phyloP scores from a whole-genome alignment of 495 filamentous ascomycete genomes.

The Astrocystis sublimbata region DNA sequence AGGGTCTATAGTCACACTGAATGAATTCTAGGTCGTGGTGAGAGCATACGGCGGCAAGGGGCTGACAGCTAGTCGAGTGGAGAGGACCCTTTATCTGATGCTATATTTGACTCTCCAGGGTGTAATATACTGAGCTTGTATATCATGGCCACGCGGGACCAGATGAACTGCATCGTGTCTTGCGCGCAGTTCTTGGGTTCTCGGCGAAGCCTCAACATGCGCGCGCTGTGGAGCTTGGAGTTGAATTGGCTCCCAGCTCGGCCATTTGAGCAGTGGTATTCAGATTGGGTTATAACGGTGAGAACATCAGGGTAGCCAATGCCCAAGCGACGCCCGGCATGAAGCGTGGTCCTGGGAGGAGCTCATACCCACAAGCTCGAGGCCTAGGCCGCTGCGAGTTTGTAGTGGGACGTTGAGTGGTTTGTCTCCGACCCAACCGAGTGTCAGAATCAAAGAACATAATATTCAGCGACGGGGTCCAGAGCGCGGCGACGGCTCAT shows the following conservation, averaged over 20 bases:
- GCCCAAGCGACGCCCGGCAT: background rate
- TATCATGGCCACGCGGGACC: constrained; percentile 14
- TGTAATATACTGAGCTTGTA: constrained; percentile 46
- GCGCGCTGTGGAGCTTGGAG: background rate
- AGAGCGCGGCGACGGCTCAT: constrained; percentile 15
- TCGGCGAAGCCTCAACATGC: background rate
- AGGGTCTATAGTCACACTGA: constrained; percentile 14
- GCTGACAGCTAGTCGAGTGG: background rate
- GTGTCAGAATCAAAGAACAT: background rate
- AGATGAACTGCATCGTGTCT: background rate
- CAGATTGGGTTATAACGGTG: background rate
- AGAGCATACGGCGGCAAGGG: constrained; percentile 16
- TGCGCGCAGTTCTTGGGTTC: background rate
- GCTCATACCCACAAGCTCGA: background rate
- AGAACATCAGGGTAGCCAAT: background rate
- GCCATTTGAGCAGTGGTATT: background rate
- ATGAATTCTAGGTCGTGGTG: constrained; percentile 29
- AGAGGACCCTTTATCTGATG: constrained; percentile 22
- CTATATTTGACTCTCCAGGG: constrained; percentile 40
- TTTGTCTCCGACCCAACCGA: constrained; percentile 11
- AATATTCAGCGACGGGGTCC: constrained; percentile 11
- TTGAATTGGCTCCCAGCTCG: background rate
- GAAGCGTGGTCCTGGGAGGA: background rate
- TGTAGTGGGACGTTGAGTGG: constrained; percentile 6
- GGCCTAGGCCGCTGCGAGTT: constrained; percentile 15